These are phyloP conservation scores for Syncephalis fuscata DNA, from an alignment of 371 early-diverging fungal genomes.

Conservation along the genomic window DNA sequence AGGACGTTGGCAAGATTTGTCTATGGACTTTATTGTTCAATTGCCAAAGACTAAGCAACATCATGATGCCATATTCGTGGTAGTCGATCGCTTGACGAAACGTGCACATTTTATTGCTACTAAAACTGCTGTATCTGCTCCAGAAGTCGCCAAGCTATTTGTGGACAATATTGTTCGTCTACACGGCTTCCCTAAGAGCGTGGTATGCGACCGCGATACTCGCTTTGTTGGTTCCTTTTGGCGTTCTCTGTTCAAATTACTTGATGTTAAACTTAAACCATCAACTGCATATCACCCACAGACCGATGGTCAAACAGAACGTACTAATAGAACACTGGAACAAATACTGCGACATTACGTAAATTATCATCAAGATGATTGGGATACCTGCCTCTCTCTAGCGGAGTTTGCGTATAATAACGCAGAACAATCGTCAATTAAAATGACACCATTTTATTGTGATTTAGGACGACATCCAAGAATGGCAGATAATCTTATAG, in stretches of 20 bases:
- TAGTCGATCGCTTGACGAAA: conserved; percentile 26
- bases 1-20: conserved; percentile 3
- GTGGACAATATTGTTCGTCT: conserved; percentile 8
- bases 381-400: conserved; percentile 19
- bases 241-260: conserved; percentile 4
- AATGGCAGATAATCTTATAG: not conserved
- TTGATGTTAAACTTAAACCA: conserved; percentile 13
- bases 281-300: conserved; percentile 27
- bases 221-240: conserved; percentile 22
- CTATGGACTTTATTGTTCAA: conserved; percentile 10
- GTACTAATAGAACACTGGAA: conserved; percentile 24
- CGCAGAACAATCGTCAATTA: conserved; percentile 11
- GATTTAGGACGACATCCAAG: conserved; percentile 5
- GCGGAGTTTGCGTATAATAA: conserved; percentile 34
- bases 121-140: conserved; percentile 4
- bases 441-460: conserved; percentile 13
- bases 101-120: conserved; percentile 9
- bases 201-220: conserved; percentile 7
- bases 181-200: conserved; percentile 6
- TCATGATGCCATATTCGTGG: conserved; percentile 18
- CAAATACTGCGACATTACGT: conserved; percentile 23
- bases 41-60: conserved; percentile 9
- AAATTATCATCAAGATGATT: conserved; percentile 22
- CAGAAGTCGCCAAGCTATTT: conserved; percentile 5
- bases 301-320: conserved; percentile 33